Evolutionary conservation across 495 filamentous ascomycete species (phyloP).

Genomic region (Lentithecium fluviatile): DNA sequence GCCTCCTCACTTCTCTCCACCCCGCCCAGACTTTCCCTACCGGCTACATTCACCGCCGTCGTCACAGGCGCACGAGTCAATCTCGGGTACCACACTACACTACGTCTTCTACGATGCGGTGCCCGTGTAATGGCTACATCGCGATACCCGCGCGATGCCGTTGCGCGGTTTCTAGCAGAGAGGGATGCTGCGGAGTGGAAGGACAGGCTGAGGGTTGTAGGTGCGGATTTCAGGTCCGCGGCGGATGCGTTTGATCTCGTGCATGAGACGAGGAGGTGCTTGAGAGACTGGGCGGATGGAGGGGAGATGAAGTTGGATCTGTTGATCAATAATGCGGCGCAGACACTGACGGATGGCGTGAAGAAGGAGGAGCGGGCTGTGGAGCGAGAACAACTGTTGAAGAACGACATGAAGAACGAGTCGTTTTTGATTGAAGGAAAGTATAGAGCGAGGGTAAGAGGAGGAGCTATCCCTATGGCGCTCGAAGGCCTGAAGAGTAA

Average conservation of each 20-base stretch:
- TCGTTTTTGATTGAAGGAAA: background rate
- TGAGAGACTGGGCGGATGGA: background rate
- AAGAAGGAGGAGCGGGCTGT: constrained; percentile 45
- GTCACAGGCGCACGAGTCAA: constrained; percentile 1
- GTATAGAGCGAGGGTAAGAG: constrained; percentile 1
- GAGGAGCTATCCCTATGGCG: background rate
- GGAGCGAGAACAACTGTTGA: constrained; percentile 32
- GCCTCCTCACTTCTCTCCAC: background rate
- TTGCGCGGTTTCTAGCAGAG: background rate
- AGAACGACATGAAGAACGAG: background rate
- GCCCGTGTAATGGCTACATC: background rate
- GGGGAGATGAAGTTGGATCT: constrained; percentile 39
- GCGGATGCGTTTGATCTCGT: background rate
- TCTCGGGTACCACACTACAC: constrained; percentile 1
- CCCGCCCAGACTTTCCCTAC: background rate
- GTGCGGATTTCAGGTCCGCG: background rate
- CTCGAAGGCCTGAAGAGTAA: background rate
- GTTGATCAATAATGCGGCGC: constrained; percentile 53
- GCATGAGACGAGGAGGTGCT: background rate
- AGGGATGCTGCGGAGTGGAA: background rate
- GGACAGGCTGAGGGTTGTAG: constrained; percentile 1
- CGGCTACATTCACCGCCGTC: background rate
- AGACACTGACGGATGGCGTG: constrained; percentile 50
- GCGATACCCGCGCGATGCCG: background rate
- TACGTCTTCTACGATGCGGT: background rate